Conservation (phyloP, 1,284 basidiomycete genomes). For the Pholiota adiposa region DNA sequence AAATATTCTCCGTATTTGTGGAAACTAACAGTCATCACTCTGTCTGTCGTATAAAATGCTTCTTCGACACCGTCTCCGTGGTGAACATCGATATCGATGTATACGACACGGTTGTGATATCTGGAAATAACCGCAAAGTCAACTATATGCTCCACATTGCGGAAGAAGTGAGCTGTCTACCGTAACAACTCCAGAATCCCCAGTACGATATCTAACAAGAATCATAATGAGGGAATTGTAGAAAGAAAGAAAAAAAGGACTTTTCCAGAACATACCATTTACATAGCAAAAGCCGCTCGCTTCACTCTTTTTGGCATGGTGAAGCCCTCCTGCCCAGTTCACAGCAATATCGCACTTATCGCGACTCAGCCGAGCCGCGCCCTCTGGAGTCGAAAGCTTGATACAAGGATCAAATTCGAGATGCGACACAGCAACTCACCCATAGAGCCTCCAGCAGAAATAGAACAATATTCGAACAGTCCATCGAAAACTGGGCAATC, state of each 20-base stretch:
- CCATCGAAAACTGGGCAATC: constrained; percentile 99
- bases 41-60: constrained; percentile 98
- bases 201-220: constrained; percentile 82
- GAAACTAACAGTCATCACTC: constrained; percentile 98
- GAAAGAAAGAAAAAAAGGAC: constrained; percentile 4
- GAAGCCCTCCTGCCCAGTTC: constrained; percentile 98
- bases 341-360: constrained; percentile 99
- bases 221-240: constrained; percentile 28
- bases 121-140: constrained; percentile 39
- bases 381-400: constrained; percentile 64
- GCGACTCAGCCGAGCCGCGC: constrained; percentile 91
- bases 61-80: constrained; percentile 99
- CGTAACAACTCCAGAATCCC: constrained; percentile 94
- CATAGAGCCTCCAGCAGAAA: constrained; percentile 98
- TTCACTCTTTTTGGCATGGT: constrained; percentile 99
- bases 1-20: constrained; percentile 99
- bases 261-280: constrained; percentile 66
- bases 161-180: constrained; percentile 41
- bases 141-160: not conserved
- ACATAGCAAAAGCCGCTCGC: constrained; percentile 99
- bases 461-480: constrained; percentile 97
- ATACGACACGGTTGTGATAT: constrained; percentile 94
- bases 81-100: constrained; percentile 99
- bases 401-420: not conserved
- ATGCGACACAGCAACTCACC: constrained; percentile 55